Evolutionary conservation across 179 eudicot species (phyloP).

Genomic region (Beta macrorhiza): DNA sequence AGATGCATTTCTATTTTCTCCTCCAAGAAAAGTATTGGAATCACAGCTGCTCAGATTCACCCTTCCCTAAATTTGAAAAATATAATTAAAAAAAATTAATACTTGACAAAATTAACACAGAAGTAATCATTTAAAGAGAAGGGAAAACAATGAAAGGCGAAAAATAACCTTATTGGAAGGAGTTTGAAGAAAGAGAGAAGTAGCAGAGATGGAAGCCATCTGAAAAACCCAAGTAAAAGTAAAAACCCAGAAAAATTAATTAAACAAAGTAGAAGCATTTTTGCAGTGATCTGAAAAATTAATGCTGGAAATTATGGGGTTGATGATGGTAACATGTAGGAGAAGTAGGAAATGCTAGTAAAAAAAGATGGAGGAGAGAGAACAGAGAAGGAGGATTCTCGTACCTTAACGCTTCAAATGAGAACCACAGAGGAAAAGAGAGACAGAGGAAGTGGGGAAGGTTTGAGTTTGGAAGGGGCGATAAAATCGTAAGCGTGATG

Average conservation of each 20-base stretch:
- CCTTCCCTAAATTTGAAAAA: slow-evolving; percentile 36
- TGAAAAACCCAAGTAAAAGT: not conserved
- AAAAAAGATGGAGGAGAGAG: too few relatives aligned
- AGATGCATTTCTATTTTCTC: slow-evolving; percentile 36
- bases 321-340: not conserved
- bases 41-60: slow-evolving; percentile 40
- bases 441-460: slow-evolving; percentile 15
- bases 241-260: not conserved
- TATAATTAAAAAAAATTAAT: not conserved
- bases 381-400: not conserved
- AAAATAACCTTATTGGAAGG: slow-evolving; percentile 43
- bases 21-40: slow-evolving; percentile 38
- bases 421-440: not conserved
- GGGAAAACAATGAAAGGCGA: not conserved
- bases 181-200: slow-evolving; percentile 44
- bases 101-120: not conserved
- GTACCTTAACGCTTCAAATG: slow-evolving; percentile 11
- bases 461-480: slow-evolving; percentile 19
- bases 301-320: not conserved
- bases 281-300: not conserved
- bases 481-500: slow-evolving; percentile 1
- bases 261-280: not conserved
- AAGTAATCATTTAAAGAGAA: not conserved
- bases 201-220: slow-evolving; percentile 54
- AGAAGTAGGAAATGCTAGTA: too few relatives aligned